Evolutionary conservation across 1,284 basidiomycete species (phyloP).

Genomic region (Boletus sp.): DNA sequence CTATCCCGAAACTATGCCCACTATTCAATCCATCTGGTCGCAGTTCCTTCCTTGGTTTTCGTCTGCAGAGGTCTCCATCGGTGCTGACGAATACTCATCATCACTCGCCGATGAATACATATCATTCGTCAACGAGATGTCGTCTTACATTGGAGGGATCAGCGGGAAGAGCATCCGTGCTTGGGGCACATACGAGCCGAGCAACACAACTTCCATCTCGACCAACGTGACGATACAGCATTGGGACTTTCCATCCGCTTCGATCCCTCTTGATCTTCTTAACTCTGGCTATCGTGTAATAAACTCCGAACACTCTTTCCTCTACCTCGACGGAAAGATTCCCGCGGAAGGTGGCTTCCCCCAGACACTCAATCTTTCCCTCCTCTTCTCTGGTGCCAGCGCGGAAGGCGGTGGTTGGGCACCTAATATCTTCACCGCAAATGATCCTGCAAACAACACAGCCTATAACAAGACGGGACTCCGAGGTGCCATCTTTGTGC

Average conservation of each 20-base stretch:
- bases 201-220: conserved; percentile 28
- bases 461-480: conserved; percentile 25
- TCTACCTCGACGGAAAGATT: conserved; percentile 40
- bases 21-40: conserved; percentile 38
- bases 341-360: conserved; percentile 34
- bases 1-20: conserved; percentile 37
- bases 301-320: conserved; percentile 38
- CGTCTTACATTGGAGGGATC: conserved; percentile 27
- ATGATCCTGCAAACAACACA: conserved; percentile 35
- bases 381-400: conserved; percentile 33
- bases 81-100: conserved; percentile 40
- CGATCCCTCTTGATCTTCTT: conserved; percentile 36
- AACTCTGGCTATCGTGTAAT: conserved; percentile 36
- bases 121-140: conserved; percentile 39
- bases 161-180: conserved; percentile 35
- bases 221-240: conserved; percentile 40
- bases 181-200: conserved; percentile 39
- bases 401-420: conserved; percentile 36
- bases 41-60: conserved; percentile 41
- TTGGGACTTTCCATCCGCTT: conserved; percentile 37
- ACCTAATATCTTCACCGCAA: conserved; percentile 35
- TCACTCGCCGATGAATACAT: conserved; percentile 37
- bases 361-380: conserved; percentile 29
- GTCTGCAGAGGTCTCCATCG: conserved; percentile 38
- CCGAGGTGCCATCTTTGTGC: conserved; percentile 36